Evolutionary conservation across 257 asterid genomes (phyloP).

Genomic region (Solanum tarijense): DNA sequence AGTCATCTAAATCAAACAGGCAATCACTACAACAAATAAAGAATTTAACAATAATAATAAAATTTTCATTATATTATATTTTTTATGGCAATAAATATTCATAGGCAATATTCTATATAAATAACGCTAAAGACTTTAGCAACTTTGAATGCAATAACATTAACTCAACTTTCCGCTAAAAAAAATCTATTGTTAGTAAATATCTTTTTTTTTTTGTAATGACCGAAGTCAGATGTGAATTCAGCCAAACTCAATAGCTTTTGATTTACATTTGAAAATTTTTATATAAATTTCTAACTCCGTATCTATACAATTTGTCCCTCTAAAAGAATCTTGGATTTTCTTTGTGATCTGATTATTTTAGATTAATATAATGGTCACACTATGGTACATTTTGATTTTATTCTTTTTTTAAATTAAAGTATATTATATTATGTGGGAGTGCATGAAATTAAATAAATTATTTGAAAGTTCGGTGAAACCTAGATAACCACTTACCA

Average conservation of each 20-base stretch:
- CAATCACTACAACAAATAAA: too few relatives aligned
- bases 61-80: too few relatives aligned
- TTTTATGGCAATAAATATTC: too few relatives aligned
- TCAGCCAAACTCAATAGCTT: background rate
- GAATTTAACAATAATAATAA: too few relatives aligned
- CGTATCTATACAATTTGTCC: background rate
- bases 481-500: background rate
- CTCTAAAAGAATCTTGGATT: background rate
- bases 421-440: background rate
- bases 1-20: too few relatives aligned
- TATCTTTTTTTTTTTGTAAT: too few relatives aligned
- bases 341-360: background rate
- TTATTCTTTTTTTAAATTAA: background rate
- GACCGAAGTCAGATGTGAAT: background rate
- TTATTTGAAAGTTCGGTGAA: background rate
- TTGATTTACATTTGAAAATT: background rate
- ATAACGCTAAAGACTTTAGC: too few relatives aligned
- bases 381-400: background rate
- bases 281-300: too few relatives aligned
- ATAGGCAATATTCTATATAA: too few relatives aligned
- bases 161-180: too few relatives aligned
- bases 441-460: background rate
- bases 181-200: too few relatives aligned
- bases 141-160: too few relatives aligned
- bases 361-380: background rate